A percentile compares a stretch with the other conserved stretches of the same genome.
Evolutionary conservation across 2,329 filamentous ascomycete genomes (phyloP).

Genomic region (Hysterium pulicare): DNA sequence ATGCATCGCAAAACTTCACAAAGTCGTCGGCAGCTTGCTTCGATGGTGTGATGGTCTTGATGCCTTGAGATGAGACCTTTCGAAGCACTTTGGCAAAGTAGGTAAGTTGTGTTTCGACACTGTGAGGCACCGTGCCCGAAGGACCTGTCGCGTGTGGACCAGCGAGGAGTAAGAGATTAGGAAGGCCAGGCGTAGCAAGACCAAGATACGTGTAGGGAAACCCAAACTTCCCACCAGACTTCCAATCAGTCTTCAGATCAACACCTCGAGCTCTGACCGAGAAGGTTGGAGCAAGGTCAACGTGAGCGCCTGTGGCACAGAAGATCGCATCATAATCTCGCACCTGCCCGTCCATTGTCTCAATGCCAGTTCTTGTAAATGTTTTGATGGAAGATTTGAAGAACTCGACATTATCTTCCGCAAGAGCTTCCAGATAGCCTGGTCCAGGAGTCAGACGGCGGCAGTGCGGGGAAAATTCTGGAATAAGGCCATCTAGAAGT

Average conservation of each 20-base stretch:
- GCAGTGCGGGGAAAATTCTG: slow-evolving; percentile 36
- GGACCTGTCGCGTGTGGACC: slow-evolving; percentile 43
- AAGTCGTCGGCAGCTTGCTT: slow-evolving; percentile 63
- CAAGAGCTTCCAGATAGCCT: slow-evolving; percentile 39
- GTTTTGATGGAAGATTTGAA: slow-evolving; percentile 38
- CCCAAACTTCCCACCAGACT: slow-evolving; percentile 52
- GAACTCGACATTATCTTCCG: slow-evolving; percentile 41
- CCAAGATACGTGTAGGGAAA: slow-evolving; percentile 68
- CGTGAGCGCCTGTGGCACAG: slow-evolving; percentile 66
- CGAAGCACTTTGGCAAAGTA: slow-evolving; percentile 66
- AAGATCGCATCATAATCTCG: slow-evolving; percentile 47
- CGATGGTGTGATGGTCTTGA: slow-evolving; percentile 58
- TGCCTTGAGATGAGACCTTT: slow-evolving; percentile 64
- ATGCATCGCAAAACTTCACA: slow-evolving; percentile 54
- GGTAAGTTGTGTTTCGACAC: slow-evolving; percentile 62
- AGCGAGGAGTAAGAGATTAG: slow-evolving; percentile 63
- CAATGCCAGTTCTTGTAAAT: slow-evolving; percentile 37
- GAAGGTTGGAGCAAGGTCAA: slow-evolving; percentile 52
- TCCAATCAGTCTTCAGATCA: slow-evolving; percentile 57
- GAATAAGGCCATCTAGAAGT: slow-evolving; percentile 40
- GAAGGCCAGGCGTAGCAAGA: slow-evolving; percentile 60
- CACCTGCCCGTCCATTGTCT: slow-evolving; percentile 36
- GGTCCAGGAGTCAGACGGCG: slow-evolving; percentile 34
- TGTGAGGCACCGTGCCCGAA: slow-evolving; percentile 65
- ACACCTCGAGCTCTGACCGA: slow-evolving; percentile 55